These are phyloP conservation scores for Sporobolomyces phaffii DNA, from an alignment of 768 basidiomycete species.

Conservation along the genomic window DNA sequence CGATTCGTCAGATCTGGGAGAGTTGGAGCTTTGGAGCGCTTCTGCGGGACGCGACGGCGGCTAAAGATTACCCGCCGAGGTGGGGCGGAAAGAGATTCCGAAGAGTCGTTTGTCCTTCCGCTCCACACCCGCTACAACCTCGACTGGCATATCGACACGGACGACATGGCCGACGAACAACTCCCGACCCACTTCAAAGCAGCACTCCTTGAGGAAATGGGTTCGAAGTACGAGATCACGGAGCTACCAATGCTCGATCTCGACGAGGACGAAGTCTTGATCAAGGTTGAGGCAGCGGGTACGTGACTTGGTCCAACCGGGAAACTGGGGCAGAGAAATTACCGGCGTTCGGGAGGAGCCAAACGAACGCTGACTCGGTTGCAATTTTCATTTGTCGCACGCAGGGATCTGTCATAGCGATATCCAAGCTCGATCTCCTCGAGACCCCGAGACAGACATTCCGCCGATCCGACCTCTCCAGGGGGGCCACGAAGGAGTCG, in stretches of 20 bases:
- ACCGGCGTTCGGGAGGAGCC: too few relatives aligned
- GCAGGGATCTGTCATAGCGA: conserved; percentile 9
- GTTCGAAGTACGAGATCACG: not conserved
- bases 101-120: too few relatives aligned
- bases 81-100: too few relatives aligned
- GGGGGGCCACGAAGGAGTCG: conserved; percentile 3
- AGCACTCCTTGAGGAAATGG: not conserved
- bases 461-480: conserved; percentile 3
- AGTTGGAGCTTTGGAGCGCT: too few relatives aligned
- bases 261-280: not conserved
- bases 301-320: too few relatives aligned
- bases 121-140: too few relatives aligned
- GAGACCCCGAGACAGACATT: not conserved
- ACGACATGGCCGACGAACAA: not conserved
- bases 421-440: not conserved
- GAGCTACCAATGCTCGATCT: not conserved
- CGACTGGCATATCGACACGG: too few relatives aligned
- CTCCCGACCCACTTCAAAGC: not conserved
- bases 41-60: too few relatives aligned
- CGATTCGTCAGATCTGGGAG: too few relatives aligned
- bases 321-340: too few relatives aligned
- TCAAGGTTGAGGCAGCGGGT: not conserved
- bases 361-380: not conserved
- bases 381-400: not conserved
- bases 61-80: too few relatives aligned